Base-by-base conservation (phyloP, 2,329 filamentous ascomycete species). In the Hymenoscyphus occultus region DNA sequence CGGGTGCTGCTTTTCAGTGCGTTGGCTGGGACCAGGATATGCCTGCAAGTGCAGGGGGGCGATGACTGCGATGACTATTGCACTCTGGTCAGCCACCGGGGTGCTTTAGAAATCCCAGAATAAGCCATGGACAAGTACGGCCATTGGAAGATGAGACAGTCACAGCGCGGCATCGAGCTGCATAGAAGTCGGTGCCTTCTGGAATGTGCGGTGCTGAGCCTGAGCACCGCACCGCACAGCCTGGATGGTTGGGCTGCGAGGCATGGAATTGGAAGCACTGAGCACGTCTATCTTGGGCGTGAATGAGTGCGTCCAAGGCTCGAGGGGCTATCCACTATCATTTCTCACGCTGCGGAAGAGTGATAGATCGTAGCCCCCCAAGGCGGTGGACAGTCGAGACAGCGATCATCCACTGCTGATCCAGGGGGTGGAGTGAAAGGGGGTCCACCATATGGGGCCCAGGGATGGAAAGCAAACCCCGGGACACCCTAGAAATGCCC, bases 21-120 rank as follows among this genome's bases (percentile, higher is more conserved):
- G 70, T 54, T 70, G 70, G 67, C 69, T 28, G 61, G 59, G 60
- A 14, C 56, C 32, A 58, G 61, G 60, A 59, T 65, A 6, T 35
- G 35, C 35, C 35, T 35, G 35, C 9, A 35, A 64, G 63, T 39
- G 48, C 48, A 22, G n/a, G 48, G 48, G 42, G 48, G 19, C 65
- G 58, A 60, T 67, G 65, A 67, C 58, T 60, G 58, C 32, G 14
- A 39, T 16, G 12, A 58, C 56, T 65, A 10, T 7, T 35, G 32
- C 5, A 35, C 35, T 35, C 5, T 60, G 63, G 64, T 68, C 66
- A 69, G 68, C 66, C 63, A 66, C 64, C 28, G 61, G 63, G 32
- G 57, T 61, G 51, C 6, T 32, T 35, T 14, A 51, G 32, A 39
- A 35, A 35, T 56, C 60, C 58, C 60, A 62, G 45, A 65, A 64